Conservation (phyloP, 345 rosid genomes). For the Microcos paniculata region DNA sequence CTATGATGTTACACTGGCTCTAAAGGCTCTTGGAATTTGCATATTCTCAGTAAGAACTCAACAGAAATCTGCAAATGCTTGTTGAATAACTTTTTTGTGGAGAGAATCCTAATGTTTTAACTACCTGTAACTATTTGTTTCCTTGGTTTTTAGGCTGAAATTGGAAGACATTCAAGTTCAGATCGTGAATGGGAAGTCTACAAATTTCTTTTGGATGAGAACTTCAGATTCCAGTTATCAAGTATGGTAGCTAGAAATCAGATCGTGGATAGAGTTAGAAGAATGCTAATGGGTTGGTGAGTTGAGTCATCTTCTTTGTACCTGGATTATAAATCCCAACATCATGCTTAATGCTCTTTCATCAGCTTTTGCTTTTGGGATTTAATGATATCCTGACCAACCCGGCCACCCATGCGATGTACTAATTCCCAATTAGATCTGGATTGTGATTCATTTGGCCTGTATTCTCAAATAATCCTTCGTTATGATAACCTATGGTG, state of each 20-base stretch:
- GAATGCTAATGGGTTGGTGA: conserved; percentile 85
- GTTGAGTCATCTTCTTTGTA: background rate
- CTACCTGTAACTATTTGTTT: background rate
- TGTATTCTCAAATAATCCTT: background rate
- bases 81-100: background rate
- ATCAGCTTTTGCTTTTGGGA: background rate
- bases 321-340: background rate
- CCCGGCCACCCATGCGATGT: background rate
- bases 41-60: conserved; percentile 69
- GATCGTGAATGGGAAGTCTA: conserved; percentile 87
- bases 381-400: background rate
- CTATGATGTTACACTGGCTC: conserved; percentile 72
- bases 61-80: background rate
- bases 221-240: conserved; percentile 36
- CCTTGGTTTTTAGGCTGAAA: conserved; percentile 62
- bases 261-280: conserved; percentile 70
- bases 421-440: background rate
- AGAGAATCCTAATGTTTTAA: background rate
- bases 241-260: conserved; percentile 44
- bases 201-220: conserved; percentile 78
- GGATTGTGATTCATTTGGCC: background rate
- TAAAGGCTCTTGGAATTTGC: conserved; percentile 71
- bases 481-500: background rate
- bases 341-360: background rate
- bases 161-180: conserved; percentile 58